Conservation (phyloP, 148 eudicot species). For the Cornus suecica region DNA sequence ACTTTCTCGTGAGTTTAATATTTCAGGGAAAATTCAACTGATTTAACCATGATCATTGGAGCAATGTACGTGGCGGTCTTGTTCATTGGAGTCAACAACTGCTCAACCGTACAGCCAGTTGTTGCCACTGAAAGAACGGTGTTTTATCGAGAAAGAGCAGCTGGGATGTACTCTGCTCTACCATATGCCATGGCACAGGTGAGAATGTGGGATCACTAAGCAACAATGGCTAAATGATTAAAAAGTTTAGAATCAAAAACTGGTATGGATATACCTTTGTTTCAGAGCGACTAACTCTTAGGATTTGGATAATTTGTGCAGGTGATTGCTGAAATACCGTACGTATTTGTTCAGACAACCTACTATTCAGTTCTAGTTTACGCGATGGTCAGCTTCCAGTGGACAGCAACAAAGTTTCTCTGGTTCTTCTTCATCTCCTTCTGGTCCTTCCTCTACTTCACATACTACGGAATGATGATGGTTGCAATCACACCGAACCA, state of each 20-base stretch:
- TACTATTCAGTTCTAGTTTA: background rate
- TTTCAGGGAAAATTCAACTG: background rate
- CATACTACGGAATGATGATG: constrained; percentile 93
- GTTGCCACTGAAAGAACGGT: background rate
- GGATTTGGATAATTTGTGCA: background rate
- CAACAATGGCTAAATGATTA: background rate
- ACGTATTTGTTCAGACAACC: background rate
- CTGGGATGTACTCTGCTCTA: background rate
- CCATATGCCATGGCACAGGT: background rate
- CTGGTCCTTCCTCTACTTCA: background rate
- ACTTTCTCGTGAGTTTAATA: background rate
- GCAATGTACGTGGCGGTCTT: background rate
- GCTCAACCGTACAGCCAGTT: background rate
- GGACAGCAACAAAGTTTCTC: background rate
- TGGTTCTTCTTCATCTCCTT: background rate
- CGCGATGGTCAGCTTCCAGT: background rate
- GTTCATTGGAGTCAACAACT: background rate
- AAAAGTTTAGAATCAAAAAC: background rate
- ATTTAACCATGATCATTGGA: background rate
- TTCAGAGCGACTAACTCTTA: background rate
- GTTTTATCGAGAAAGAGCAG: background rate
- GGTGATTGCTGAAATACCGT: background rate
- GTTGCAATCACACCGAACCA: constrained; percentile 83
- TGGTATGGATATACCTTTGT: background rate
- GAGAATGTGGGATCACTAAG: background rate